Evolutionary conservation across 1,284 basidiomycete species (phyloP).

Genomic region (Ustilago shanxiensis): DNA sequence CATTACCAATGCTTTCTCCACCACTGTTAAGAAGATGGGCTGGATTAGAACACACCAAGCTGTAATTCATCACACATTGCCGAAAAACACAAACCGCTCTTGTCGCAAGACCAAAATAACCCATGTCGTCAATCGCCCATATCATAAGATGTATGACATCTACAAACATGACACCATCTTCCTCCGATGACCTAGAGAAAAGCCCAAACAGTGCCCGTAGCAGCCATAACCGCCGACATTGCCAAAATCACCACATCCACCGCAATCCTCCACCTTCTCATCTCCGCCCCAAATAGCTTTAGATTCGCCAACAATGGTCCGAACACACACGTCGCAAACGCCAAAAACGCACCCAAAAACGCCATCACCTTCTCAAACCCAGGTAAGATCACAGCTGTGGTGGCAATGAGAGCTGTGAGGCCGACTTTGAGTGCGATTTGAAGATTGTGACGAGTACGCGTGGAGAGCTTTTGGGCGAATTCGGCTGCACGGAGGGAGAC

Average conservation of each 20-base stretch:
- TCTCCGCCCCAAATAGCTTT: constrained; percentile 48
- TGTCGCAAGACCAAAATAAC: too few relatives aligned
- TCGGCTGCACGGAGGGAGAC: constrained; percentile 48
- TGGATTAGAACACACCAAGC: constrained; percentile 48
- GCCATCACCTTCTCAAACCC: constrained; percentile 91
- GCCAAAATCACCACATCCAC: constrained; percentile 56
- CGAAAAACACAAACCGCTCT: too few relatives aligned
- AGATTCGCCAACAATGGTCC: constrained; percentile 64
- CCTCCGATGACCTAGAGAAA: constrained; percentile 31
- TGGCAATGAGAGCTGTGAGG: constrained; percentile 55
- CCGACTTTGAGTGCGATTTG: constrained; percentile 43
- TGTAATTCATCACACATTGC: constrained; percentile 23
- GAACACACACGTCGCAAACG: constrained; percentile 76
- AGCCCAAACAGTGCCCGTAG: constrained; percentile 61
- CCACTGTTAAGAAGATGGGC: constrained; percentile 44
- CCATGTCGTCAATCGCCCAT: background rate
- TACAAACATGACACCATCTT: background rate
- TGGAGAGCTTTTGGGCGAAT: constrained; percentile 16
- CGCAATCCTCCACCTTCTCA: constrained; percentile 35
- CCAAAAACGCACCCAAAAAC: constrained; percentile 85
- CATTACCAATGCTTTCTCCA: constrained; percentile 32
- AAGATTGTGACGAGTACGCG: constrained; percentile 15
- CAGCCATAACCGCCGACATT: constrained; percentile 54
- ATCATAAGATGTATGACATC: background rate
- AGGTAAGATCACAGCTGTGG: constrained; percentile 75